Conservation (phyloP, 2,329 filamentous ascomycete species). For the Fusarium citri region DNA sequence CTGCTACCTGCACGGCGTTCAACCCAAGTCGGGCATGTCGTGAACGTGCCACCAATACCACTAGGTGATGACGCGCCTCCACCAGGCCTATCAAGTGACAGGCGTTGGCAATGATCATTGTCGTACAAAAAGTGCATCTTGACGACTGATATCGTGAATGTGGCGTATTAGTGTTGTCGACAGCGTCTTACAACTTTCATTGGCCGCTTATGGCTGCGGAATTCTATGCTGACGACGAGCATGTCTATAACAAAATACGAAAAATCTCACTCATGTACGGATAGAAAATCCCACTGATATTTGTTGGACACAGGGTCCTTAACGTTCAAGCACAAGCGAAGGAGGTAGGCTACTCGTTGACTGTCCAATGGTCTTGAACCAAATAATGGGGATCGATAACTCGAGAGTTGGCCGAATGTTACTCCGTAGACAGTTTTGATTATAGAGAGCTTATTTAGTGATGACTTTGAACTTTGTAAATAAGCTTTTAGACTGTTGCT, state of each 20-base stretch:
- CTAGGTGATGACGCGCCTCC: conserved; percentile 3
- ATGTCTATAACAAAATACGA: neutral
- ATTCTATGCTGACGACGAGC: neutral
- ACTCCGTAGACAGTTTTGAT: too few relatives aligned
- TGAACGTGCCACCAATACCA: conserved; percentile 1
- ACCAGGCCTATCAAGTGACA: conserved; percentile 12
- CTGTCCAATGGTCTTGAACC: neutral
- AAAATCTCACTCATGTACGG: neutral
- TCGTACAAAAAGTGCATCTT: neutral
- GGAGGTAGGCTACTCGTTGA: neutral
- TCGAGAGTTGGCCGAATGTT: neutral
- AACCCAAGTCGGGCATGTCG: conserved; percentile 16
- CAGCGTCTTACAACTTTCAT: neutral
- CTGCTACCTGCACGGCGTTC: conserved; percentile 1
- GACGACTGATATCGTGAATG: neutral
- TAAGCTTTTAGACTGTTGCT: neutral
- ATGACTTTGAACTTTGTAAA: neutral
- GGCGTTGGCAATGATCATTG: conserved; percentile 1
- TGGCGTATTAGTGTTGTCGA: neutral
- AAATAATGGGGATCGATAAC: neutral
- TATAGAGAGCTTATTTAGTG: neutral
- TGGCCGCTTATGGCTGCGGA: neutral
- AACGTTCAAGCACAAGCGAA: neutral
- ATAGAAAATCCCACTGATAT: neutral
- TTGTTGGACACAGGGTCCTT: neutral